These are phyloP conservation scores for Monosporascus cannonballus DNA, from an alignment of 2,329 filamentous ascomycete species.

Conservation along the genomic window DNA sequence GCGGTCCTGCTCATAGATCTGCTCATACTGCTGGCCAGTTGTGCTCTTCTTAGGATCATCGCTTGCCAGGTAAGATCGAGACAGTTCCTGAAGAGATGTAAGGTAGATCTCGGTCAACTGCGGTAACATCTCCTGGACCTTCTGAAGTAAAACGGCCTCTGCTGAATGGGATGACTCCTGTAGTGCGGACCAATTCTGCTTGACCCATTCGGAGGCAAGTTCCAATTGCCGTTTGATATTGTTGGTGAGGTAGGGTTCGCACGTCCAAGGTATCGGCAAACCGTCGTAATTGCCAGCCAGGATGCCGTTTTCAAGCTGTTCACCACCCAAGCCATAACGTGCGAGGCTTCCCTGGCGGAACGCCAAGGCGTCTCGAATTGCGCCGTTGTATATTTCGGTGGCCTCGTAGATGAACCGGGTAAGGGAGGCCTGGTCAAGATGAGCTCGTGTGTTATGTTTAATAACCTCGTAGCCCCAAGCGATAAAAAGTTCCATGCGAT, in stretches of 20 bases:
- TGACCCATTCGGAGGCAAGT: conserved; percentile 50
- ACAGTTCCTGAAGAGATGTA: conserved; percentile 46
- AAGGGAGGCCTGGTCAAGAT: conserved; percentile 46
- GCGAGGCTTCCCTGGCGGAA: conserved; percentile 67
- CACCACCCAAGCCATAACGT: conserved; percentile 66
- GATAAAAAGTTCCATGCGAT: conserved; percentile 66
- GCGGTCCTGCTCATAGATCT: conserved; percentile 44
- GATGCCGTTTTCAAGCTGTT: conserved; percentile 60
- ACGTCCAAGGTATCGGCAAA: conserved; percentile 83
- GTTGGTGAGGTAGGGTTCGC: conserved; percentile 55
- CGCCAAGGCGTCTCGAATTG: conserved; percentile 60
- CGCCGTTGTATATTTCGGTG: conserved; percentile 56
- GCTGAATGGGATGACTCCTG: conserved; percentile 13
- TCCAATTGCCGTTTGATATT: conserved; percentile 55
- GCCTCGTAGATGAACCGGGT: conserved; percentile 63
- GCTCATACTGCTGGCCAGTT: conserved; percentile 39
- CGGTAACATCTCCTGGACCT: conserved; percentile 43
- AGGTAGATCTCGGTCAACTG: conserved; percentile 50
- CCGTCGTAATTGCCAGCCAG: conserved; percentile 58
- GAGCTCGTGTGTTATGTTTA: conserved; percentile 63
- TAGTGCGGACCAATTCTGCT: conserved; percentile 33
- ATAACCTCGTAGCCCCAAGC: conserved; percentile 75
- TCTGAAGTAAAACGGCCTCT: conserved; percentile 33
- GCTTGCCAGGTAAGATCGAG: conserved; percentile 42
- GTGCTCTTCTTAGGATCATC: conserved; percentile 36